phyloP scores from a whole-genome alignment of 768 basidiomycete species.

The Gelatoporia subvermispora region DNA sequence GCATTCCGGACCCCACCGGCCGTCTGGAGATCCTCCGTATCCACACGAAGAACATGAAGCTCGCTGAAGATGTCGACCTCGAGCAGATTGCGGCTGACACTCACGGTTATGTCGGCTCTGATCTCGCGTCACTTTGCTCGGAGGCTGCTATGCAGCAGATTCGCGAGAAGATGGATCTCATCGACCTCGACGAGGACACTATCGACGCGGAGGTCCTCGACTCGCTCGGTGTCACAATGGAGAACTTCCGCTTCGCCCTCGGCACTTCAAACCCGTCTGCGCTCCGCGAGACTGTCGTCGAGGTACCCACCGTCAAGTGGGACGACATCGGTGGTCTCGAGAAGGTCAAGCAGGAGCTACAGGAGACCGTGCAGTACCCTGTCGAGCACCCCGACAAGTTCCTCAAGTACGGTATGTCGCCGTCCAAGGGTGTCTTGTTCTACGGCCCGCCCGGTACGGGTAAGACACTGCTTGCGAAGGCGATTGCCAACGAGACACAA shows the following conservation, averaged over 20 bases:
- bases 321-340: constrained; percentile 99
- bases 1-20: constrained; percentile 98
- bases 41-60: constrained; percentile 99
- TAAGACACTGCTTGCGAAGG: constrained; percentile 98
- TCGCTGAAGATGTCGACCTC: constrained; percentile 92
- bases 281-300: constrained; percentile 97
- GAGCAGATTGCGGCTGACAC: constrained; percentile 60
- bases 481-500: constrained; percentile 98
- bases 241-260: constrained; percentile 99
- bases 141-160: constrained; percentile 99
- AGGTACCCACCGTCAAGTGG: constrained; percentile 98
- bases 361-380: constrained; percentile 99
- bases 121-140: constrained; percentile 94
- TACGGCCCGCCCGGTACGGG: constrained; percentile 99
- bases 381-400: constrained; percentile 99
- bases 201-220: constrained; percentile 99
- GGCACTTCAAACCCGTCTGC: constrained; percentile 98
- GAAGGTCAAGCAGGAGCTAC: constrained; percentile 98
- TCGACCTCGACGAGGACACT: constrained; percentile 94
- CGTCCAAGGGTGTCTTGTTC: constrained; percentile 98
- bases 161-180: constrained; percentile 99
- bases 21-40: constrained; percentile 98
- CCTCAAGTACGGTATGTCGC: constrained; percentile 99
- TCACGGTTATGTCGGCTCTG: constrained; percentile 75
- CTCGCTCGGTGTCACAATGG: constrained; percentile 98